Percentiles rank a stretch among this genome's conserved stretches.
phyloP scores from a whole-genome alignment of 805 yeast species.

The Candida nonsorbophila region DNA sequence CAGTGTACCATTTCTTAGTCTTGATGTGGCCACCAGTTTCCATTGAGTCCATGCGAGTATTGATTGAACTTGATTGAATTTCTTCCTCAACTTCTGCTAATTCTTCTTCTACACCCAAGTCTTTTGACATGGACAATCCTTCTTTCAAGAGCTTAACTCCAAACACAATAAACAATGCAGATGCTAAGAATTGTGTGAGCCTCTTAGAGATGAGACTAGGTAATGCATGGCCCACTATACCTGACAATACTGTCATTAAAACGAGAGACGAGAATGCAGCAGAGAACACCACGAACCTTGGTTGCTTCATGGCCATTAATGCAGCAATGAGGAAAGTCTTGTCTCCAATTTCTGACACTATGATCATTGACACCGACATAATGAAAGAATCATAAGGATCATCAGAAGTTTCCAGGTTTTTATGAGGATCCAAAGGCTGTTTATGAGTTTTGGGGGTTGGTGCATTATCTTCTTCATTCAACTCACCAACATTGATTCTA shows the following conservation, averaged over 20 bases:
- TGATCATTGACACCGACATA: slow-evolving; percentile 85
- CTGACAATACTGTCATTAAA: slow-evolving; percentile 88
- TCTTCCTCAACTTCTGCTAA: slow-evolving; percentile 96
- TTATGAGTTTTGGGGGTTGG: slow-evolving; percentile 20
- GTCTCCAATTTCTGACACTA: slow-evolving; percentile 95
- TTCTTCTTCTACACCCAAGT: slow-evolving; percentile 89
- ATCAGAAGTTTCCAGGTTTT: slow-evolving; percentile 2
- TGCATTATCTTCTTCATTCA: slow-evolving; percentile 21
- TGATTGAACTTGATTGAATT: slow-evolving; percentile 59
- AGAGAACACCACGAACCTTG: slow-evolving; percentile 77
- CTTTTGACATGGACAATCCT: slow-evolving; percentile 76
- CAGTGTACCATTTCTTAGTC: slow-evolving; percentile 20
- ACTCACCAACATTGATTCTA: slow-evolving; percentile 14
- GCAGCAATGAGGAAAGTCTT: slow-evolving; percentile 97
- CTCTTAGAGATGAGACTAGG: slow-evolving; percentile 79
- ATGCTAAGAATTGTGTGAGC: slow-evolving; percentile 77
- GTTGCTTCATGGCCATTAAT: slow-evolving; percentile 94
- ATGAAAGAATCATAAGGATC: slow-evolving; percentile 50
- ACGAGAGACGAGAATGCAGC: slow-evolving; percentile 83
- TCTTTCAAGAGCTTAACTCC: slow-evolving; percentile 74
- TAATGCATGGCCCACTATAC: slow-evolving; percentile 85
- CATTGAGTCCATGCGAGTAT: slow-evolving; percentile 44
- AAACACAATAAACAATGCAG: slow-evolving; percentile 73
- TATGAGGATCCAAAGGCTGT: slow-evolving; percentile 15
- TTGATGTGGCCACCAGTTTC: slow-evolving; percentile 47